A percentile compares a stretch with the other conserved stretches of the same genome.
These are phyloP conservation scores for Vigna hirtella DNA, from an alignment of 306 rosid genomes.

Conservation along the genomic window DNA sequence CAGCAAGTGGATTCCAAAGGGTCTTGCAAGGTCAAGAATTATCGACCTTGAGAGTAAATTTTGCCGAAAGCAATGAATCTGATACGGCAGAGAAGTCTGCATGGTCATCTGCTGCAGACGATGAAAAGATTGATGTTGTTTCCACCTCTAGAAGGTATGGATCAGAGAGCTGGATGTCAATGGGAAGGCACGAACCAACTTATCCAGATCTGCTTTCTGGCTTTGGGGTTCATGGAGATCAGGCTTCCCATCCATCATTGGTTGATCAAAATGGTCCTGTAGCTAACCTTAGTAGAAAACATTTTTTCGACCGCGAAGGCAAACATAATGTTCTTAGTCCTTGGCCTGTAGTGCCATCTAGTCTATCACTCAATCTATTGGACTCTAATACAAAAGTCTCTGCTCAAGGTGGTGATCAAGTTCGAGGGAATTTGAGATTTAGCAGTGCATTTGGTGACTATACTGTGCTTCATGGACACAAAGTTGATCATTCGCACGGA, in stretches of 20 bases:
- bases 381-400: slow-evolving; percentile 65
- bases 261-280: slow-evolving; percentile 53
- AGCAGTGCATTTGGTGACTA: slow-evolving; percentile 57
- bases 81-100: slow-evolving; percentile 71
- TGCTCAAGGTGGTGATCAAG: slow-evolving; percentile 62
- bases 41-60: slow-evolving; percentile 77
- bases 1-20: slow-evolving; percentile 73
- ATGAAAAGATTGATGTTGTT: slow-evolving; percentile 64
- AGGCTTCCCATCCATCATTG: slow-evolving; percentile 50
- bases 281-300: slow-evolving; percentile 58
- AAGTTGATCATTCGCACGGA: slow-evolving; percentile 65
- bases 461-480: slow-evolving; percentile 61
- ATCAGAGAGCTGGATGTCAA: slow-evolving; percentile 67
- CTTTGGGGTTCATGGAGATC: slow-evolving; percentile 63
- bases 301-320: slow-evolving; percentile 65
- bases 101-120: slow-evolving; percentile 67
- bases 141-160: slow-evolving; percentile 74
- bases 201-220: slow-evolving; percentile 87
- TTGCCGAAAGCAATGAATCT: slow-evolving; percentile 62
- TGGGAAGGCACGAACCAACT: slow-evolving; percentile 74
- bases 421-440: slow-evolving; percentile 59
- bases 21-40: slow-evolving; percentile 99
- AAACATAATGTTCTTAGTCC: slow-evolving; percentile 58
- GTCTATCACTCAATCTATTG: slow-evolving; percentile 63
- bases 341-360: slow-evolving; percentile 66